phyloP scores from a whole-genome alignment of 352 stramenopile species.

The Thalassiosira mediterranea region DNA sequence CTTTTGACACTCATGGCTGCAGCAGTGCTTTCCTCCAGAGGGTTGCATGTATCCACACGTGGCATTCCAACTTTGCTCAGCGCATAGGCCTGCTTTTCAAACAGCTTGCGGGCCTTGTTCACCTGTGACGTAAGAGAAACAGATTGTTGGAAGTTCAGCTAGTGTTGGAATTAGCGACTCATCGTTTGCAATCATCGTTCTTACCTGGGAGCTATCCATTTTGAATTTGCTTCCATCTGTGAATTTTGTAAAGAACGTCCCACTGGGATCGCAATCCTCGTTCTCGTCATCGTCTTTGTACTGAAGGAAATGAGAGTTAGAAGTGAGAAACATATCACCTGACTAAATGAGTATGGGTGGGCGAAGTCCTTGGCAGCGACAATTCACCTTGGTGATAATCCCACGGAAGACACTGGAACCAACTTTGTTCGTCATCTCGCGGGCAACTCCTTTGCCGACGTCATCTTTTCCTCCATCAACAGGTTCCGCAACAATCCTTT shows the following conservation, averaged over 20 bases:
- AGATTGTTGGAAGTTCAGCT: too few species aligned
- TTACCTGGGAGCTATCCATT: constrained; percentile 15
- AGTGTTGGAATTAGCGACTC: too few species aligned
- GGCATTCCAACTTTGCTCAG: constrained; percentile 18
- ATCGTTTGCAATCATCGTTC: too few species aligned
- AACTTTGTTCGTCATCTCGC: constrained; percentile 22
- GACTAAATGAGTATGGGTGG: too few species aligned
- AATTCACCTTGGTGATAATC: constrained; percentile 18
- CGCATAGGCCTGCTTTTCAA: constrained; percentile 15
- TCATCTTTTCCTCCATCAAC: constrained; percentile 21
- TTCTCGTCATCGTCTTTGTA: constrained; percentile 22
- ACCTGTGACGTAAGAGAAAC: too few species aligned
- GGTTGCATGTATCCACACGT: constrained; percentile 18
- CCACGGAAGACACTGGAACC: constrained; percentile 27
- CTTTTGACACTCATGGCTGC: constrained; percentile 7
- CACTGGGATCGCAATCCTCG: constrained; percentile 17
- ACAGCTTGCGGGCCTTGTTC: constrained; percentile 20
- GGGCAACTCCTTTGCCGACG: constrained; percentile 19
- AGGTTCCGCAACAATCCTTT: constrained; percentile 1
- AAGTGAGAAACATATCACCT: too few species aligned
- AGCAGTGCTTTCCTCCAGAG: constrained; percentile 17
- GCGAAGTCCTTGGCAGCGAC: too few species aligned
- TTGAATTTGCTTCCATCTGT: constrained; percentile 22
- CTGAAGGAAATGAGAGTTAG: not conserved
- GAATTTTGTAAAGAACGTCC: constrained; percentile 22